Conservation (phyloP, 371 early-diverging fungal species). For the Rhizopus arrhizus region DNA sequence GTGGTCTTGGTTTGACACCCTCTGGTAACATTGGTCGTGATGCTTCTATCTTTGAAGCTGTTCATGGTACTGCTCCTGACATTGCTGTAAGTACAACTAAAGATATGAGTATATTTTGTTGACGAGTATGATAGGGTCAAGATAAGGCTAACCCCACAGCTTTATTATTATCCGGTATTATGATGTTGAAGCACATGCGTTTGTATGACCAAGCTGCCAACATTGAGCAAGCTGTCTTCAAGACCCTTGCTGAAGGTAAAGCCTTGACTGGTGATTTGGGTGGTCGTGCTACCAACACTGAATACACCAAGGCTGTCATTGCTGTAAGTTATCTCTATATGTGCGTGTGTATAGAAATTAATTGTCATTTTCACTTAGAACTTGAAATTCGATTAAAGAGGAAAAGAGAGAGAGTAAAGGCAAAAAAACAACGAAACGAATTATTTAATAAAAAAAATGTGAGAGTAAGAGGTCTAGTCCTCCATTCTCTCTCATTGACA, state of each 20-base stretch:
- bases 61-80: slow-evolving; percentile 98
- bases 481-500: too few relatives aligned
- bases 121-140: slow-evolving; percentile 34
- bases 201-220: slow-evolving; percentile 74
- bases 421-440: too few relatives aligned
- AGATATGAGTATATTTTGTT: neutral
- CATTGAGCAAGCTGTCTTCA: slow-evolving; percentile 89
- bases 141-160: slow-evolving; percentile 94
- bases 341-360: neutral
- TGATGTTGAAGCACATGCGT: slow-evolving; percentile 98
- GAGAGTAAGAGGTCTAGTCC: too few relatives aligned
- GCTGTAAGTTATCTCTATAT: slow-evolving; percentile 21
- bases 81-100: slow-evolving; percentile 74
- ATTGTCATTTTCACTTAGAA: slow-evolving; percentile 19
- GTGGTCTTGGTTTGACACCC: slow-evolving; percentile 97
- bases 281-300: slow-evolving; percentile 88
- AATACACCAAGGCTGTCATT: slow-evolving; percentile 92
- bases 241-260: slow-evolving; percentile 93
- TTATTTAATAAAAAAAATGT: too few relatives aligned
- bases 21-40: slow-evolving; percentile 97
- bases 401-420: neutral
- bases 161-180: slow-evolving; percentile 87
- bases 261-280: slow-evolving; percentile 92
- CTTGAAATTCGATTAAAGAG: slow-evolving; percentile 6
- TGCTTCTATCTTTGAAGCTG: slow-evolving; percentile 96